A percentile compares a stretch with the other conserved stretches of the same genome.
These are phyloP conservation scores for Candida methanosorbosa DNA, from an alignment of 805 yeast genomes.

Conservation along the genomic window DNA sequence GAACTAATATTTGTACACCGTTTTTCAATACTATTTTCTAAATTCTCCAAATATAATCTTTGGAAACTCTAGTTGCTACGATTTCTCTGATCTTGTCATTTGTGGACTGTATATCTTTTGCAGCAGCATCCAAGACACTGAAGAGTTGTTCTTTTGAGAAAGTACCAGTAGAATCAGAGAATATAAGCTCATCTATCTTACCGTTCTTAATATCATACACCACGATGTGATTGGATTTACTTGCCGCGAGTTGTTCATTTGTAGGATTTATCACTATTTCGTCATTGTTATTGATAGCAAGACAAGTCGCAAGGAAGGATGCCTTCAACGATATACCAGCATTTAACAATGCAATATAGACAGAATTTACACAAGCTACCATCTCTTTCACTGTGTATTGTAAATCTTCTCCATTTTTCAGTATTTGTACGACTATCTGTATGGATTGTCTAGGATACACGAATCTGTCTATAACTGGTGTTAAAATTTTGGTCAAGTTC, in stretches of 20 bases:
- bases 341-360: constrained; percentile 67
- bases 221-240: constrained; percentile 56
- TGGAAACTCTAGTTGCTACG: constrained; percentile 37
- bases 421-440: constrained; percentile 58
- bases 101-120: constrained; percentile 33
- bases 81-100: constrained; percentile 38
- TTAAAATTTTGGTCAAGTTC: constrained; percentile 51
- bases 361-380: constrained; percentile 63
- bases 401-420: constrained; percentile 42
- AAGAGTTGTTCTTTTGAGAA: constrained; percentile 52
- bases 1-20: too few species aligned
- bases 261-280: constrained; percentile 37
- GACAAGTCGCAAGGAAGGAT: constrained; percentile 51
- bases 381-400: constrained; percentile 39
- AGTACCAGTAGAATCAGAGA: constrained; percentile 64
- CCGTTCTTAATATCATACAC: constrained; percentile 49
- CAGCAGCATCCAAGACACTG: constrained; percentile 42
- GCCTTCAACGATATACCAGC: constrained; percentile 63
- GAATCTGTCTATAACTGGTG: constrained; percentile 49
- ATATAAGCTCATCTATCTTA: constrained; percentile 45
- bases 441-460: constrained; percentile 74
- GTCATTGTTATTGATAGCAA: constrained; percentile 18
- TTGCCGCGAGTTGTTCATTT: constrained; percentile 28
- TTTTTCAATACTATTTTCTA: constrained; percentile 3
- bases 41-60: constrained; percentile 53